Percentiles rank a stretch among this genome's conserved stretches.
Evolutionary conservation across 352 stramenopile genomes (phyloP).

Genomic region (Pythium rishiriense): DNA sequence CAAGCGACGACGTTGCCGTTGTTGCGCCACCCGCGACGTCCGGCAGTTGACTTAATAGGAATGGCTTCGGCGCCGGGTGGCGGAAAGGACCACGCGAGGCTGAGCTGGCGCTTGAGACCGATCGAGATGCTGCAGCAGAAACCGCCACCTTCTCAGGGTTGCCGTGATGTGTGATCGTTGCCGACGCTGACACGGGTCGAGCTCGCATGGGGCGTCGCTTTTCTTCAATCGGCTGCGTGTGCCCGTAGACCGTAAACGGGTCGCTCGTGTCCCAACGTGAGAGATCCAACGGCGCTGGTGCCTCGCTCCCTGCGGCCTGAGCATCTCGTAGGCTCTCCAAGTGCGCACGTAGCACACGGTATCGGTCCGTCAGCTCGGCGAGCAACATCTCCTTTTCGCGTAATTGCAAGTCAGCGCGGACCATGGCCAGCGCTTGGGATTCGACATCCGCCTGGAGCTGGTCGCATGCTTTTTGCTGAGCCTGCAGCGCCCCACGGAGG

Average conservation of each 20-base stretch:
- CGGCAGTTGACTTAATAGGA: slow-evolving; percentile 22
- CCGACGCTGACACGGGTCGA: slow-evolving; percentile 31
- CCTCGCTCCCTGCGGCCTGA: background rate
- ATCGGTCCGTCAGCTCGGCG: slow-evolving; percentile 47
- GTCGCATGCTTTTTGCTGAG: slow-evolving; percentile 24
- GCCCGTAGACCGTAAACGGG: slow-evolving; percentile 56
- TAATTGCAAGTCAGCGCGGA: slow-evolving; percentile 41
- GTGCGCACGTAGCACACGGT: slow-evolving; percentile 36
- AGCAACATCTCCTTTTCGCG: slow-evolving; percentile 65
- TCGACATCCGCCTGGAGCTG: slow-evolving; percentile 16
- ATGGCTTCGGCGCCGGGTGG: slow-evolving; percentile 17
- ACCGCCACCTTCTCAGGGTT: background rate
- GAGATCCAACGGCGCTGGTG: slow-evolving; percentile 4
- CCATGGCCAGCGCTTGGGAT: slow-evolving; percentile 38
- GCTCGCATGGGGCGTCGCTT: slow-evolving; percentile 21
- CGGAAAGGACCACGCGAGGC: background rate
- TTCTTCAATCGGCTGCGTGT: slow-evolving; percentile 40
- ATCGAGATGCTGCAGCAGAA: background rate
- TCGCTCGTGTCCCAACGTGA: slow-evolving; percentile 17
- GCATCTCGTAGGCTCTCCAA: slow-evolving; percentile 9
- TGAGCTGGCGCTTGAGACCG: slow-evolving; percentile 1
- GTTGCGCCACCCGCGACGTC: background rate
- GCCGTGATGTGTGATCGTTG: slow-evolving; percentile 1
- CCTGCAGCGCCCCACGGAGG: slow-evolving; percentile 23
- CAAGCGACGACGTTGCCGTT: background rate